Evolutionary conservation across 1,139 yeast species (phyloP), one percentile per base, ranked within the genome.

Genomic region (Eremothecium coryli): DNA sequence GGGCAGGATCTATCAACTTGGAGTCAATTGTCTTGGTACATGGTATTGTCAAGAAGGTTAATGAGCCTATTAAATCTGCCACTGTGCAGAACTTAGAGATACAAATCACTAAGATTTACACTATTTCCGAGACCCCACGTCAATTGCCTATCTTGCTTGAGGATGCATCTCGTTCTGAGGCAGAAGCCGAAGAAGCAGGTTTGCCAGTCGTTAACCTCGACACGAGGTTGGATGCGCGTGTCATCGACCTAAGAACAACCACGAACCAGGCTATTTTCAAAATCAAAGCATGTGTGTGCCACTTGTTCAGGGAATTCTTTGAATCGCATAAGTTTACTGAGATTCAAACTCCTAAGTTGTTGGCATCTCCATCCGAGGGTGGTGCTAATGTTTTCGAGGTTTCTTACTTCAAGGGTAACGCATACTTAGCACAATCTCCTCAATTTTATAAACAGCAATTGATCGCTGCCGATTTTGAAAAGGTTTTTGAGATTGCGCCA

Each of bases 241-340:
- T 88, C 36, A 86, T 90, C 61, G 99, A 90, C 58, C 71, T 90
- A 58, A 80, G 99, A 71, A 90, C 98, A 6, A 82, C 82, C 37
- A 88, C 98, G 39, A 90, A 90, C 69, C 97, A 90, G 66, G 95
- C 98, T 34, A 90, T 90, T 50, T 90, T 93, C 76, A 81, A 76
- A 65, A 79, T 93, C 53, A 93, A 84, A 65, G 73, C 90, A 31
- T 98, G 88, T 50, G 93, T 93, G 39, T 76, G 93, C 58, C 69
- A 71, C 32, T 68, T 93, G 54, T 90, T 90, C 72, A 76, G 94
- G 60, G 98, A 90, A 65, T 90, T 80, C 58, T 71, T 90, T 53
- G 56, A 65, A 41, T 64, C 64, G 35, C 73, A 67, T 52, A 75
- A 75, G 14, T 90, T 90, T 64, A 74, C 78, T 29, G 99, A 90